Evolutionary conservation across 1,284 basidiomycete species (phyloP), one percentile per base, ranked within the genome.

Genomic region (Ustilago bromivora): DNA sequence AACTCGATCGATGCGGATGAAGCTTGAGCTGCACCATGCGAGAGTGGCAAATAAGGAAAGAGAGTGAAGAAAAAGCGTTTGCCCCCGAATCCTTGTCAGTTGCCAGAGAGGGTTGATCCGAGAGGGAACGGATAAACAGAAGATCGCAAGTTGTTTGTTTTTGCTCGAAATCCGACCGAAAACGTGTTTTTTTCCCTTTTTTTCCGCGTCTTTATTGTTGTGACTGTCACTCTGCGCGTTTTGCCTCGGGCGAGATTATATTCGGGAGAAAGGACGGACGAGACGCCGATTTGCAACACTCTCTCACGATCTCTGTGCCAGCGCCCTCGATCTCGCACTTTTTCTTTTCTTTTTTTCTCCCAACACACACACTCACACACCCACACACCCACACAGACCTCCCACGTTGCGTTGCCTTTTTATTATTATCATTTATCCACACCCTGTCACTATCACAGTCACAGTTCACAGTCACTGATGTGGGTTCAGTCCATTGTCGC

Each of bases 261-360:
- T 46, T 10, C 11, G 43, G 23, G 11, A 15, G 15, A 15, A 40
- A 31, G 13, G 49, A 51, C 49, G 28, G 49, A 51, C 49, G 49
- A 51, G 23, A 51, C 31, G 49, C 49, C 49, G 53, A 54, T 35
- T 54, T 54, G 13, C 54, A 40, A 56, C 32, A 11, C 13, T 17
- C 35, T 55, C 35, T 55, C 35, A 23, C 23, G 23, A 23, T 23
- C 23, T 23, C 23, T 23, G 23, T 23, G 23, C 23, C 23, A 23
- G 23, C 23, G 23, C 23, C 23, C 23, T 23, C n/a, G 31, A 12
- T 52, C 6, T 52, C 13, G n/a, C 28, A 6, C 1, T 19, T 4
- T 54, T 36, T 54, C 52, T 28, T 51, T 51, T 51, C 2, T 51
- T 28, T 5, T 6, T 7, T 51, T 31, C 17, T 51, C 31, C 1